These are phyloP conservation scores for Jamesozyma gamospora DNA, from an alignment of 805 yeast species.

Conservation along the genomic window DNA sequence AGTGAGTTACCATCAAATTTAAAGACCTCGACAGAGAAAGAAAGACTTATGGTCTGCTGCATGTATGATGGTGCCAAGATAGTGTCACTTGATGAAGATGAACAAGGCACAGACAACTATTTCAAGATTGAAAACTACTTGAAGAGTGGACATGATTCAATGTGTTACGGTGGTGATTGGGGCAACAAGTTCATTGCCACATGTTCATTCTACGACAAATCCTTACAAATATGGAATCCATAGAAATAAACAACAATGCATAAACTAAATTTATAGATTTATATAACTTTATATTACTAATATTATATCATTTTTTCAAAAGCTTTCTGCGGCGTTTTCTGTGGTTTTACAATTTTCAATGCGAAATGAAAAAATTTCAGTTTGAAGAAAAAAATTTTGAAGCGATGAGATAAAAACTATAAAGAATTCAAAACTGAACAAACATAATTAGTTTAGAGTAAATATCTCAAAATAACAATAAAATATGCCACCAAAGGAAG, in stretches of 20 bases:
- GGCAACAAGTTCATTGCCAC: slow-evolving; percentile 50
- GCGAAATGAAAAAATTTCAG: background rate
- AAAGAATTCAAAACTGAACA: no score
- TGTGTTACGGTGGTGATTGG: slow-evolving; percentile 97
- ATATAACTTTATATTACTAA: no score
- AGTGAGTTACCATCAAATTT: slow-evolving; percentile 44
- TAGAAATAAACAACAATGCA: no score
- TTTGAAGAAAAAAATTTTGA: slow-evolving; percentile 1
- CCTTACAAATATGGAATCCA: slow-evolving; percentile 65
- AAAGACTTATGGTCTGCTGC: slow-evolving; percentile 66
- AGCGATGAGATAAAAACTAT: slow-evolving; percentile 4
- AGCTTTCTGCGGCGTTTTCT: no score
- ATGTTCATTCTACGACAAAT: slow-evolving; percentile 85
- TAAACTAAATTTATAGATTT: no score
- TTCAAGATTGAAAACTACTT: slow-evolving; percentile 24
- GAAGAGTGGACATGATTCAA: slow-evolving; percentile 72
- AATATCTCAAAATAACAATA: background rate
- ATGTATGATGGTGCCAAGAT: slow-evolving; percentile 93
- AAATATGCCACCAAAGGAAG: slow-evolving; percentile 34
- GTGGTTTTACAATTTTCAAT: background rate
- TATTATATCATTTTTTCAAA: no score
- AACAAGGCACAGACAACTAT: slow-evolving; percentile 30
- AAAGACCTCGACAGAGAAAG: slow-evolving; percentile 12
- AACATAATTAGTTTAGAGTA: background rate
- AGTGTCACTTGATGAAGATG: slow-evolving; percentile 30